phyloP scores from a whole-genome alignment of 305 asterid species.

The Fraxinus sp. region DNA sequence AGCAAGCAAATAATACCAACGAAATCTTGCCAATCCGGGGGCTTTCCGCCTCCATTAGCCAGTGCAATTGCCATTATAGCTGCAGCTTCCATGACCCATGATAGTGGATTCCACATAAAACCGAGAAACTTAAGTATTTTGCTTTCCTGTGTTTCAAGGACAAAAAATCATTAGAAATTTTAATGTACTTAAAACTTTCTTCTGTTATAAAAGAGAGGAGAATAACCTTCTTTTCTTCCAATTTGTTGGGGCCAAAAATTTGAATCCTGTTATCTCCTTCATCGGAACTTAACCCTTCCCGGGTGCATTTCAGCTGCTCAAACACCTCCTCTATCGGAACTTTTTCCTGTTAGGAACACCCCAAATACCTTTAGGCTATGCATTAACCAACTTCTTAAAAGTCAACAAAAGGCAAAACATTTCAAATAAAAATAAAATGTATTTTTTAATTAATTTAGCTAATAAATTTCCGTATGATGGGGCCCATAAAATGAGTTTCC shows the following conservation, averaged over 20 bases:
- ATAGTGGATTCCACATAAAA: not conserved
- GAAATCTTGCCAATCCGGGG: not conserved
- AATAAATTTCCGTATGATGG: not conserved
- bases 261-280: not conserved
- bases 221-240: not conserved
- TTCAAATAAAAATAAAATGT: not conserved
- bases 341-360: not conserved
- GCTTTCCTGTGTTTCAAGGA: not conserved
- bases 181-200: not conserved
- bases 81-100: not conserved
- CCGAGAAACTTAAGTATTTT: not conserved
- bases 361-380: not conserved
- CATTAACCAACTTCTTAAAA: not conserved
- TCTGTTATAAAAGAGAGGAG: not conserved
- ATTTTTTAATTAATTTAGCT: not conserved
- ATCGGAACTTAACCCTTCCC: not conserved
- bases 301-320: not conserved
- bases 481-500: slow-evolving; percentile 18
- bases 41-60: not conserved
- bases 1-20: not conserved
- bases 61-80: not conserved
- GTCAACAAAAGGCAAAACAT: not conserved
- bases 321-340: not conserved
- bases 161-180: not conserved
- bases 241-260: not conserved